Conservation (phyloP, 202 grass and related monocot species). For the Panicum hallii region DNA sequence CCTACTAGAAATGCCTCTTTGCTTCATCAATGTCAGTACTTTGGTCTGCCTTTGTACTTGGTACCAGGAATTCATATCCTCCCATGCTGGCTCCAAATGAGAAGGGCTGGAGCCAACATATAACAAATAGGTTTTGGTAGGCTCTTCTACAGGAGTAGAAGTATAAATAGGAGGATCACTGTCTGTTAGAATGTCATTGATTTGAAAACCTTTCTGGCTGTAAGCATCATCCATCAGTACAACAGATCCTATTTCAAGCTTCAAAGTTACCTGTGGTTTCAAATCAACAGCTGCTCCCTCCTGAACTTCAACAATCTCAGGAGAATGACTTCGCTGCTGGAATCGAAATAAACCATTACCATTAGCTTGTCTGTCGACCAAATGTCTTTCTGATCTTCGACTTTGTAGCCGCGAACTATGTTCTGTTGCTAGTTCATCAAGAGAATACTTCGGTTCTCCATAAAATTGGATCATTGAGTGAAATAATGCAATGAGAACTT, state of each 20-base stretch:
- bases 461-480: constrained; percentile 86
- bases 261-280: constrained; percentile 71
- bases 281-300: constrained; percentile 61
- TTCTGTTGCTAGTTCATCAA: constrained; percentile 80
- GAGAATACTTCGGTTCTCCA: constrained; percentile 78
- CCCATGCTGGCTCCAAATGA: constrained; percentile 91
- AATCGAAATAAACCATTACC: constrained; percentile 71
- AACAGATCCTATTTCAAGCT: constrained; percentile 82
- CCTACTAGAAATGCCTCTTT: constrained; percentile 84
- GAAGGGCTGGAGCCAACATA: constrained; percentile 87
- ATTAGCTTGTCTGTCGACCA: constrained; percentile 70
- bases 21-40: constrained; percentile 86
- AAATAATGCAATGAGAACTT: constrained; percentile 86
- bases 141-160: constrained; percentile 72
- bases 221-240: constrained; percentile 82
- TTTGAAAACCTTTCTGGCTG: constrained; percentile 76
- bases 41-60: constrained; percentile 91
- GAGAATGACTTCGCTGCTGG: constrained; percentile 78
- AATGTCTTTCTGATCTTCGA: constrained; percentile 93
- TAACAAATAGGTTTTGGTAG: constrained; percentile 68
- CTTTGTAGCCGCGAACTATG: constrained; percentile 87
- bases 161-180: constrained; percentile 80
- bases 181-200: constrained; percentile 74
- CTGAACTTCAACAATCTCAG: constrained; percentile 94
- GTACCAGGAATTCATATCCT: constrained; percentile 97